phyloP scores from a whole-genome alignment of 495 filamentous ascomycete genomes.

The Sordaria brevicollis region DNA sequence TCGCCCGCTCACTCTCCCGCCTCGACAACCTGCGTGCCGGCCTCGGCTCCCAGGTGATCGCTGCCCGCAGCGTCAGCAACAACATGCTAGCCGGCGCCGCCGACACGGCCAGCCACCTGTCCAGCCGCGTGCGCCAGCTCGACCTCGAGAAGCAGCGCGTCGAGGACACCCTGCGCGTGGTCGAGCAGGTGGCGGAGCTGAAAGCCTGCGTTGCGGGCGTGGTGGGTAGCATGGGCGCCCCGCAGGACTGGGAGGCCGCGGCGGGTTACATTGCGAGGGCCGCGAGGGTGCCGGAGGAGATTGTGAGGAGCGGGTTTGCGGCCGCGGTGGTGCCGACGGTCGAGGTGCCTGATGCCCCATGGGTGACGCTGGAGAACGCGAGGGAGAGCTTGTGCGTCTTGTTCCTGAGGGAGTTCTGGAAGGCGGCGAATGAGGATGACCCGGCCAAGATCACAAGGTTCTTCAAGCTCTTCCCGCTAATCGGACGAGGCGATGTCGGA shows the following conservation, averaged over 20 bases:
- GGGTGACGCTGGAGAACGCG: constrained; percentile 75
- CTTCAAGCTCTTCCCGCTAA: constrained; percentile 95
- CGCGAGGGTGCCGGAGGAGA: constrained; percentile 63
- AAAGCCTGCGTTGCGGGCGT: constrained; percentile 96
- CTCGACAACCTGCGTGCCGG: constrained; percentile 83
- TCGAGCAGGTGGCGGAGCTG: constrained; percentile 92
- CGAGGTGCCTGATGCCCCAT: constrained; percentile 86
- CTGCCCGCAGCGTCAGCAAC: constrained; percentile 75
- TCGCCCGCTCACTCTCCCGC: constrained; percentile 73
- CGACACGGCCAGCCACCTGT: constrained; percentile 76
- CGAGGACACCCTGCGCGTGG: constrained; percentile 78
- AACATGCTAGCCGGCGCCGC: constrained; percentile 78
- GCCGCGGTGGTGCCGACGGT: constrained; percentile 88
- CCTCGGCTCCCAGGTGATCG: constrained; percentile 77
- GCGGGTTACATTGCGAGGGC: constrained; percentile 81
- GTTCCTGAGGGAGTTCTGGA: constrained; percentile 91
- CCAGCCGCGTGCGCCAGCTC: constrained; percentile 69
- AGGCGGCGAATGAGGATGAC: constrained; percentile 75
- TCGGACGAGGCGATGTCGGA: constrained; percentile 80
- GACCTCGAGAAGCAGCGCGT: constrained; percentile 87
- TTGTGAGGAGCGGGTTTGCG: constrained; percentile 79
- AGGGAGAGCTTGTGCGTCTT: constrained; percentile 78
- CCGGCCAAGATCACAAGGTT: constrained; percentile 85
- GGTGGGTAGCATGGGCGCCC: constrained; percentile 88
- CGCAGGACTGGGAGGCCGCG: constrained; percentile 97